Evolutionary conservation across 768 basidiomycete genomes (phyloP), one percentile per base, ranked within the genome.

Genomic region (Candolleomyces aberdarensis): DNA sequence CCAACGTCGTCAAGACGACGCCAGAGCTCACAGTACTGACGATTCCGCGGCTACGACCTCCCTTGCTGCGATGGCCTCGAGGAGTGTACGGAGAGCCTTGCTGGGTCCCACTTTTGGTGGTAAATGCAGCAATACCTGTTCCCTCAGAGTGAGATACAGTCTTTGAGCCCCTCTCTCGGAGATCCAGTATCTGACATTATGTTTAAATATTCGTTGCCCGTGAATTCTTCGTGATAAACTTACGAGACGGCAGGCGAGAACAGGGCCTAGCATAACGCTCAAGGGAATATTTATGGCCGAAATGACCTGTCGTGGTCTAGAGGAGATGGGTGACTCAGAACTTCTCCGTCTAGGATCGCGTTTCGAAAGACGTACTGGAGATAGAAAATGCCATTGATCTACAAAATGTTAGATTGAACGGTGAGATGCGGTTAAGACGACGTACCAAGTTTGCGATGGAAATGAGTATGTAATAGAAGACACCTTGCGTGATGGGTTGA

Each of bases 391-490:
- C 91, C 91, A 64, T 92, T 92, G 70, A 92, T 85, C 80, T 82
- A 55, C 10, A 39, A 49, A 51, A 26, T 20, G 39, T 67, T 26
- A 62, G 29, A 31, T 31, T 53, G 5, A 53, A 36, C 10, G 49
- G 44, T 43, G 53, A 47, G 26, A 11, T 50, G 32, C 15, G 32
- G n/a, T 48, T 47, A 41, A 22, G 31, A 22, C 29, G 31, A 64
- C 76, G 60, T 51, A 81, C 80, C 77, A 93, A 75, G 75, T 93
- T 93, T 52, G 91, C 91, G 55, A 92, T 85, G n/a, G 91, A 92
- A 69, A 93, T 92, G 64, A 93, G 73, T 61, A 93, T 81, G 69
- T 91, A 93, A 68, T 92, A 93, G 71, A 92, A 92, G 62, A 92
- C 85, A 63, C 91, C 89, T 87, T 66, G 20, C 58, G 51, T 41